Conservation (phyloP, 768 basidiomycete genomes). For the Termitomyces sp. region DNA sequence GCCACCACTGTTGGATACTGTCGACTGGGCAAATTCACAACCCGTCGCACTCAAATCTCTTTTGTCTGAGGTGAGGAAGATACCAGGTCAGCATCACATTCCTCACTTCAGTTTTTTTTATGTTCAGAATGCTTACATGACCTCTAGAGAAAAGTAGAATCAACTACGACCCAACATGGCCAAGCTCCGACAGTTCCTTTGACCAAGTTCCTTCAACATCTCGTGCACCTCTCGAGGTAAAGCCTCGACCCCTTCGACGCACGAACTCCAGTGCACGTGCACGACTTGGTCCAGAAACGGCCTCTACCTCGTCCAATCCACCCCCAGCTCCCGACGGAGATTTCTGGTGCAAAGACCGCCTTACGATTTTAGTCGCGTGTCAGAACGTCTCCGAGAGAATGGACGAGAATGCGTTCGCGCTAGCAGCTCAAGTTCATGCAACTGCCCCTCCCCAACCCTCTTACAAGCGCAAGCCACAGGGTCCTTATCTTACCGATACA, state of each 20-base stretch:
- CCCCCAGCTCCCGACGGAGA: constrained; percentile 11
- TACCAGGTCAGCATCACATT: constrained; percentile 1
- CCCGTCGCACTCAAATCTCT: constrained; percentile 8
- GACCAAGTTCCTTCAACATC: constrained; percentile 1
- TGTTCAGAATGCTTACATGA: neutral
- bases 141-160: constrained; percentile 1
- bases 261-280: constrained; percentile 7
- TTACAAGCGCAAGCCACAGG: constrained; percentile 5
- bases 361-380: constrained; percentile 22
- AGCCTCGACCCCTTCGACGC: constrained; percentile 3
- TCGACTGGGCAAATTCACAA: constrained; percentile 12
- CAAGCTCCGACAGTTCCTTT: neutral
- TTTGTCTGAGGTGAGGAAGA: constrained; percentile 2
- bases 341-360: constrained; percentile 12
- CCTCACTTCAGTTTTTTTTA: neutral
- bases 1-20: constrained; percentile 3
- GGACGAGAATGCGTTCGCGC: constrained; percentile 22
- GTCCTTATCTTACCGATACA: neutral
- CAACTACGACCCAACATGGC: constrained; percentile 3
- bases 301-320: constrained; percentile 2
- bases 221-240: neutral
- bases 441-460: neutral
- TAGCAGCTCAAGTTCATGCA: constrained; percentile 5
- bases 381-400: constrained; percentile 30
- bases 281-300: neutral